phyloP scores from a whole-genome alignment of 192 early-diverging fungal species.

The Pilobolus umbonatus region DNA sequence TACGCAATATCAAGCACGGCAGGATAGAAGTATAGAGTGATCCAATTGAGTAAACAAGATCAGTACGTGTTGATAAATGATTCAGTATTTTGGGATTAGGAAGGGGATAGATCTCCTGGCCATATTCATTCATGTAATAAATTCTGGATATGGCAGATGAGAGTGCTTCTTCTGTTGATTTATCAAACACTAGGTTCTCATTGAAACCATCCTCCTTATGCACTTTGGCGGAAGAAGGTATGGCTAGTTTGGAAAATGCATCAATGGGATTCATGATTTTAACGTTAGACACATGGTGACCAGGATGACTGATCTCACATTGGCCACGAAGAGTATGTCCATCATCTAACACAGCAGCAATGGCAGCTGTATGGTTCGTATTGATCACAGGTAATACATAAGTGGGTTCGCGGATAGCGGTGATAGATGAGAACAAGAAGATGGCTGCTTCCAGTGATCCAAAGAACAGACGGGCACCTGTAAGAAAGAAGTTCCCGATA shows the following conservation, averaged over 20 bases:
- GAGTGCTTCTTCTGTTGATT: constrained; percentile 39
- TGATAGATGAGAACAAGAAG: constrained; percentile 68
- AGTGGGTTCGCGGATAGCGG: constrained; percentile 58
- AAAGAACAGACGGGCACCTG: constrained; percentile 72
- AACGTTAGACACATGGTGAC: constrained; percentile 1
- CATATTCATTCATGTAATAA: constrained; percentile 70
- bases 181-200: constrained; percentile 52
- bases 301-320: constrained; percentile 74
- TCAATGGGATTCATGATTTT: constrained; percentile 33
- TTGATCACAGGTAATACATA: constrained; percentile 65
- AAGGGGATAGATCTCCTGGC: constrained; percentile 62
- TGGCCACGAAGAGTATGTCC: constrained; percentile 62
- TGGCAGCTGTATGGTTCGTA: constrained; percentile 57
- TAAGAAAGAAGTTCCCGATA: constrained; percentile 79
- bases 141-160: constrained; percentile 53
- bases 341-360: constrained; percentile 64
- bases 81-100: constrained; percentile 55
- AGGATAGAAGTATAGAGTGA: constrained; percentile 72
- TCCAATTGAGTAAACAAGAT: constrained; percentile 67
- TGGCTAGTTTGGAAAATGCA: constrained; percentile 32
- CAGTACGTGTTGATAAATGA: constrained; percentile 45
- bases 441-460: constrained; percentile 65
- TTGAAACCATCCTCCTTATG: constrained; percentile 3
- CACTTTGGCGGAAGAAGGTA: constrained; percentile 27
- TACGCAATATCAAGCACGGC: constrained; percentile 66